phyloP scores from a whole-genome alignment of 306 rosid genomes.

The Arachis stenosperma region DNA sequence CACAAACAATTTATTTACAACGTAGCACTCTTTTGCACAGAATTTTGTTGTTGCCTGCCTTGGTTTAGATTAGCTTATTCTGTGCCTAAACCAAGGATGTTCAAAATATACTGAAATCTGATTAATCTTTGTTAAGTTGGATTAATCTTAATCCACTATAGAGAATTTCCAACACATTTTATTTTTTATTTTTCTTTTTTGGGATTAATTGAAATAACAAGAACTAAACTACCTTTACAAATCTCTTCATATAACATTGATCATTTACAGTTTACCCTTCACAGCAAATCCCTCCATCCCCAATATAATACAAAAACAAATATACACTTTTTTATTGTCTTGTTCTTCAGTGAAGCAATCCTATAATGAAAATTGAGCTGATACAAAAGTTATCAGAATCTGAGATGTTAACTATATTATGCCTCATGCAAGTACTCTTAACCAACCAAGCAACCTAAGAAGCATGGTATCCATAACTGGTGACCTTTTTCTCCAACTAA shows the following conservation, averaged over 20 bases:
- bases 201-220: too few relatives aligned
- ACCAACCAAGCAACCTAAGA: constrained; percentile 80
- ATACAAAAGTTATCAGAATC: constrained; percentile 25
- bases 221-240: too few relatives aligned
- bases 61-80: too few relatives aligned
- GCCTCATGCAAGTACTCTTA: constrained; percentile 74
- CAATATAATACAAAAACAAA: neutral
- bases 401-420: constrained; percentile 1
- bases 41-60: too few relatives aligned
- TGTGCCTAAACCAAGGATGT: too few relatives aligned
- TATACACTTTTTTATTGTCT: neutral
- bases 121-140: too few relatives aligned
- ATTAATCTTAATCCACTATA: too few relatives aligned
- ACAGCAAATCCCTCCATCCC: neutral
- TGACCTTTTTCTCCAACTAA: constrained; percentile 73
- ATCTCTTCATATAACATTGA: neutral
- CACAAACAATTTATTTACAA: too few relatives aligned
- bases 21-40: too few relatives aligned
- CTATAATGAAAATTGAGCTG: constrained; percentile 31
- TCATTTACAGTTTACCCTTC: constrained; percentile 25
- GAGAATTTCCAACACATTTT: too few relatives aligned
- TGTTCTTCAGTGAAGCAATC: constrained; percentile 21
- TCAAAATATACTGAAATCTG: too few relatives aligned
- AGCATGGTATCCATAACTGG: constrained; percentile 76
- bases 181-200: too few relatives aligned